Conservation (phyloP, 192 early-diverging fungal genomes). For the Anaeromyces robustus region DNA sequence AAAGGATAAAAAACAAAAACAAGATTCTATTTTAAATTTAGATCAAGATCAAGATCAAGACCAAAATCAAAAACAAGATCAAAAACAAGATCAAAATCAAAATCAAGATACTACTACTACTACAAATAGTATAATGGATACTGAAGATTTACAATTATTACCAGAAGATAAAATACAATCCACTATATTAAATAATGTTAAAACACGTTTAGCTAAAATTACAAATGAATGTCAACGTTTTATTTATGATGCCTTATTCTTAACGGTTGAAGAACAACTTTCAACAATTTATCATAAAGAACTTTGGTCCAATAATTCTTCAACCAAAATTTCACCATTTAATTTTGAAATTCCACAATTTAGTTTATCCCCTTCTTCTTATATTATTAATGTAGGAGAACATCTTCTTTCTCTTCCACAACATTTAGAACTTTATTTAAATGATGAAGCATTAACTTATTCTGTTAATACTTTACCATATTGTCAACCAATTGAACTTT, state of each 20-base stretch:
- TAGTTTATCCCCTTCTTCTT: constrained; percentile 43
- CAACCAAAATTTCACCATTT: constrained; percentile 7
- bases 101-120: too few relatives aligned
- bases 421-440: constrained; percentile 46
- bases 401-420: constrained; percentile 49
- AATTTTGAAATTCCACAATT: constrained; percentile 33
- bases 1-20: too few relatives aligned
- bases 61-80: too few relatives aligned
- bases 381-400: constrained; percentile 53
- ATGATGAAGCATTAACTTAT: constrained; percentile 29
- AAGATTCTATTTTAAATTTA: too few relatives aligned
- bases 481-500: constrained; percentile 1
- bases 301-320: constrained; percentile 14
- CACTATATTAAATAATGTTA: neutral
- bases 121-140: neutral
- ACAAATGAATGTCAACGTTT: constrained; percentile 25
- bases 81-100: too few relatives aligned
- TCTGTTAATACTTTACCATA: constrained; percentile 23
- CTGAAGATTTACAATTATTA: neutral
- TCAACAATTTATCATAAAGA: constrained; percentile 18
- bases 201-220: constrained; percentile 2
- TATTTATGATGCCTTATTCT: constrained; percentile 40
- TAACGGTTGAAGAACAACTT: constrained; percentile 26
- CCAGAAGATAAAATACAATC: neutral
- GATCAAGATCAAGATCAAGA: too few relatives aligned